Conservation (phyloP, 176 grass and related monocot genomes). For the Oryza glumipatula region DNA sequence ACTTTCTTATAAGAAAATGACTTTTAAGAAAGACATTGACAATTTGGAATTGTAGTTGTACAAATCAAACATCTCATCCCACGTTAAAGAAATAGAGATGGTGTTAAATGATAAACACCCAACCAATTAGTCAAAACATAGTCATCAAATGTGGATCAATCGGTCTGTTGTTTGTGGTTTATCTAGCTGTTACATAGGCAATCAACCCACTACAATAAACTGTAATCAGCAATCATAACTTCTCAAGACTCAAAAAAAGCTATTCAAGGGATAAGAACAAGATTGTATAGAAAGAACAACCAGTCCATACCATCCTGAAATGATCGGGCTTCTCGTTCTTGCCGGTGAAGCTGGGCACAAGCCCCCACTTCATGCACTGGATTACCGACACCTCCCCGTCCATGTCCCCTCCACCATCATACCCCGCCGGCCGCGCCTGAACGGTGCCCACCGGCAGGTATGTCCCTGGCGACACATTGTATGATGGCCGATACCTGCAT, state of each 20-base stretch:
- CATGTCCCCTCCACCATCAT: neutral
- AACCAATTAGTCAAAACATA: neutral
- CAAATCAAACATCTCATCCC: too few relatives aligned
- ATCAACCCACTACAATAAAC: neutral
- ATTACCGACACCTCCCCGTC: constrained; percentile 49
- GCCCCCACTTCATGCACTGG: constrained; percentile 95
- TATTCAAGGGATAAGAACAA: neutral
- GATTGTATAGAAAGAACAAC: neutral
- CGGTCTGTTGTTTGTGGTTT: neutral
- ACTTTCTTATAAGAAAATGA: too few relatives aligned
- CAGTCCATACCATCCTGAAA: constrained; percentile 74
- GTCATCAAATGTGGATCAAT: neutral
- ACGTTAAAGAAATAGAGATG: neutral
- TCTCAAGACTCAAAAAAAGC: neutral
- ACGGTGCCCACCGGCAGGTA: constrained; percentile 66
- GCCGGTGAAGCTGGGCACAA: constrained; percentile 87
- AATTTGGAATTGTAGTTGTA: too few relatives aligned
- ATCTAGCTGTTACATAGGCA: neutral
- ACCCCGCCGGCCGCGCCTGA: constrained; percentile 10
- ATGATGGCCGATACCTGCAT: constrained; percentile 74
- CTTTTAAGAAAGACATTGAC: too few relatives aligned
- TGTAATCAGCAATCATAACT: neutral
- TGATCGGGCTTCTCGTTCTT: constrained; percentile 87
- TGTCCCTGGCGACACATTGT: constrained; percentile 76
- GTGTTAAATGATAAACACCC: neutral